These are phyloP conservation scores for Xylaria sp. DNA, from an alignment of 2,329 filamentous ascomycete species.

Conservation along the genomic window DNA sequence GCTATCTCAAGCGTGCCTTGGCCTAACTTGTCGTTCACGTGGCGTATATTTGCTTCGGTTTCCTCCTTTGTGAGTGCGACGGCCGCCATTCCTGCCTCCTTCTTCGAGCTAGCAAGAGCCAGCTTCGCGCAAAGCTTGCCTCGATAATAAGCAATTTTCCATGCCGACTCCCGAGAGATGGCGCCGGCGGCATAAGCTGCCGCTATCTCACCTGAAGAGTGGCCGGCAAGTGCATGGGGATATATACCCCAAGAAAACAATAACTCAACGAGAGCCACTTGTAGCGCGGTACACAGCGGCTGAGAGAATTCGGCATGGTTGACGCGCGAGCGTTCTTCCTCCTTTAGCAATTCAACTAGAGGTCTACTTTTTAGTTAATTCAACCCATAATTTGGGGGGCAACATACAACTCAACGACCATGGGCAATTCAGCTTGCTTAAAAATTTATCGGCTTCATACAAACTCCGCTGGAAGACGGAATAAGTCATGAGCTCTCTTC, in stretches of 20 bases:
- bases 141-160: slow-evolving; percentile 45
- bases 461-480: slow-evolving; percentile 17
- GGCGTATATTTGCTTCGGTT: slow-evolving; percentile 16
- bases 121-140: slow-evolving; percentile 34
- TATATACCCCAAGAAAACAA: slow-evolving; percentile 40
- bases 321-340: slow-evolving; percentile 15
- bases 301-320: slow-evolving; percentile 26
- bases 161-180: slow-evolving; percentile 40
- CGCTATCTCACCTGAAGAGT: slow-evolving; percentile 49
- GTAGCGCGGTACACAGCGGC: slow-evolving; percentile 41
- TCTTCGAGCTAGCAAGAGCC: background rate
- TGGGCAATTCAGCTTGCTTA: slow-evolving; percentile 5
- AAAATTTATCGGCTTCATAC: slow-evolving; percentile 16
- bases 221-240: slow-evolving; percentile 44
- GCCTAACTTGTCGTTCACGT: slow-evolving; percentile 7
- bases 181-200: slow-evolving; percentile 46
- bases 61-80: slow-evolving; percentile 20
- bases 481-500: slow-evolving; percentile 35
- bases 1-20: slow-evolving; percentile 28
- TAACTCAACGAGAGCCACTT: slow-evolving; percentile 45
- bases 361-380: slow-evolving; percentile 2
- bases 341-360: slow-evolving; percentile 23
- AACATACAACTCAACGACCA: slow-evolving; percentile 22
- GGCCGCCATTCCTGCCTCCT: slow-evolving; percentile 27
- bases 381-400: background rate